Evolutionary conservation across 139 green algal species (phyloP), one percentile per base, ranked within the genome.

Genomic region (Micractinium conductrix): DNA sequence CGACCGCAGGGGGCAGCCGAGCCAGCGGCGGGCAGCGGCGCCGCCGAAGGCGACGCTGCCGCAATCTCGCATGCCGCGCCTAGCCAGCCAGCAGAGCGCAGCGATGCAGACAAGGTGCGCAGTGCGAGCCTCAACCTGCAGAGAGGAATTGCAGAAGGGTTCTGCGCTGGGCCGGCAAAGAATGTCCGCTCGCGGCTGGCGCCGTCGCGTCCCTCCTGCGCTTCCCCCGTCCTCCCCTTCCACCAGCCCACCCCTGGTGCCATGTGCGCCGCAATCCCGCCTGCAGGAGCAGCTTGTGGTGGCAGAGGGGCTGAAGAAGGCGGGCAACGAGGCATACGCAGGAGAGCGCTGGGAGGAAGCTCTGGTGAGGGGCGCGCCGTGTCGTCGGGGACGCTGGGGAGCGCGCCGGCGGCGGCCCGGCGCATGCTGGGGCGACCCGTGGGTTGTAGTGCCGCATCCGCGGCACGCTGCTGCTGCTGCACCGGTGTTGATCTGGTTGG

Each of bases 271-370:
- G n/a, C n/a, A n/a, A n/a, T n/a, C n/a, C n/a, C 28, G 35, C 5
- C 38, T 62, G 55, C 85, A 89, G 76, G 82, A 80, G 80, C 76
- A 72, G 45, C 80, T 92, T 24, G 87, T 71, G 2, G 19, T 50
- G 35, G 90, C 92, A 26, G 92, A 97, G 55, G 87, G 37, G 0
- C 62, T 94, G 5, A 97, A 96, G 74, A 50, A 78, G 35, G 88
- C 93, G n/a, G 94, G 94, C 48, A 97, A 97, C 69, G 74, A 86
- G 24, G 74, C 91, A 44, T 97, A 92, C 72, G 86, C 65, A 0
- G 33, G 70, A 14, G 85, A 58, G 0, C 21, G 87, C 3, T 84
- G 75, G 33, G 75, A 84, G 30, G 75, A 80, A 35, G 88, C 90
- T 10, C 22, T 87, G 83, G 89, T 91, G 78, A 45, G 84, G n/a